Base-by-base conservation (phyloP, 768 basidiomycete species). In the Leccinum fibrillosum region DNA sequence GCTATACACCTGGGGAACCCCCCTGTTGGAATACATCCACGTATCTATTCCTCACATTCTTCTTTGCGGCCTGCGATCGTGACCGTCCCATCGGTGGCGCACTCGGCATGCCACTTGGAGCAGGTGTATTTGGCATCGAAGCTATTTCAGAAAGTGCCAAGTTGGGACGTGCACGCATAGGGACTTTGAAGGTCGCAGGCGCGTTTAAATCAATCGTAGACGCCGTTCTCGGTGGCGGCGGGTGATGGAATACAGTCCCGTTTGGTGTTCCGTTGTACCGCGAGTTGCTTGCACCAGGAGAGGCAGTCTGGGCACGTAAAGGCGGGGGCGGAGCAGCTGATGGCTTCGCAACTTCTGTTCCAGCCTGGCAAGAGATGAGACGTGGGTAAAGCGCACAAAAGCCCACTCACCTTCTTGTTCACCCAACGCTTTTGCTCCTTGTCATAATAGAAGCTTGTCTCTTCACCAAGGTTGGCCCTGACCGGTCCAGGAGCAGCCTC, bases 391-490 rank as follows among this genome's bases (percentile, higher is more conserved):
- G 23, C 42, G 49, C 9, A 19, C 48, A 52, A 28, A 26, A 56
- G 52, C 21, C 9, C 6, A 61, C 74, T 70, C 59, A 92, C 94
- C 77, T 89, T 94, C 74, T 90, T 95, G 72, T 97, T 94, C 26
- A 99, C 87, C 97, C 97, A 99, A 61, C 89, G 84, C 71, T 95
- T 94, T 59, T 88, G 81, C n/a, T 97, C 94, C 66, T 90, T 87
- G 69, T 99, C 97, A 69, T 91, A 99, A 67, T 92, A 89, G 77
- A 98, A 96, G 26, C 86, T 78, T 26, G 77, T 93, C 69, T 94
- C 86, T 64, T 98, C 93, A 8, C 97, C 97, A 25, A 99, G 82
- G 64, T 89, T 98, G 19, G 96, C 97, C 69, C 86, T 90, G 56
- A 96, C 76, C 2, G 96, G 94, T 9, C 81, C 92, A 9, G 85